Evolutionary conservation across 495 filamentous ascomycete species (phyloP), one percentile per base, ranked within the genome.

Genomic region (Hypoxylon fragiforme): DNA sequence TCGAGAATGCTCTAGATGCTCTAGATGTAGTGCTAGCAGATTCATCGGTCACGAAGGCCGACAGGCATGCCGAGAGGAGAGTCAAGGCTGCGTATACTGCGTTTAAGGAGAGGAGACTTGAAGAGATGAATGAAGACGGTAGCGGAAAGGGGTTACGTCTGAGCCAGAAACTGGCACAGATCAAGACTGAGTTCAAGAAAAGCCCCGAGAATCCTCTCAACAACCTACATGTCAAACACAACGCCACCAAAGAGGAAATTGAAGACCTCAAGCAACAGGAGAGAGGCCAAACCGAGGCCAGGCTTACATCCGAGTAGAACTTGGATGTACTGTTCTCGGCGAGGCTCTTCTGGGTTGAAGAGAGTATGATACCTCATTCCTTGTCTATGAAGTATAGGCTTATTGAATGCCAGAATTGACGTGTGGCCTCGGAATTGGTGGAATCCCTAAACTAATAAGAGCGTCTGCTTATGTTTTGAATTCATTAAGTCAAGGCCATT

Each of bases 201-300:
- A 86, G 85, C 65, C 83, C 85, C 3, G 94, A 97, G 67, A 97
- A 97, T 66, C 94, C 94, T 31, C 92, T 95, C 69, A 95, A 94
- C 70, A 90, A 95, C 63, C 8, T 1, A 0, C 82, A 78, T 50
- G 87, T 84, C 6, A 68, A 72, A 14, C 88, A 89, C 69, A 85
- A 98, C 70, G 83, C 86, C 30, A 81, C 81, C 19, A 87, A 81
- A 74, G 89, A 92, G 7, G 94, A 97, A 72, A 69, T 96, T 31
- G 77, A 77, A 50, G 77, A 79, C 49, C 67, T 90, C 26, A 78
- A 74, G 68, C 75, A 86, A 40, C 63, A 73, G 41, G 91, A 96
- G 82, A 85, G 76, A 71, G 70, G 65, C 63, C 92, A 84, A 81
- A 81, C 85, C 52, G 92, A 97, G 79, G 36, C 34, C 15, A 19